Evolutionary conservation across 2,329 filamentous ascomycete genomes (phyloP), one percentile per base, ranked within the genome.

Genomic region (Fusarium nisikadoi): DNA sequence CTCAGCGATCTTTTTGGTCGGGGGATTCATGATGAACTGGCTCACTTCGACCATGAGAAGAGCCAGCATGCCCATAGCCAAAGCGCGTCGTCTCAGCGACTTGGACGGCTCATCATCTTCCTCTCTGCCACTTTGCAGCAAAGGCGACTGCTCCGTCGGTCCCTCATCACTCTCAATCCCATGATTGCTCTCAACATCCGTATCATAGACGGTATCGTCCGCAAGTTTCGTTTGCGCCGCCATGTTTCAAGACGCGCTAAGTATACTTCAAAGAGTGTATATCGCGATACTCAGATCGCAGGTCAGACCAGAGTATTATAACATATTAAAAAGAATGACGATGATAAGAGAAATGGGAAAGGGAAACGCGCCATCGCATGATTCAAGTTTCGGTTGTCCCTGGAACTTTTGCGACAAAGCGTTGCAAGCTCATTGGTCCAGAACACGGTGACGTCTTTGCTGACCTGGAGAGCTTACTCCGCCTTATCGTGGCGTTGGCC

Each of bases 1-100:
- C 75, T 90, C 88, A 70, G 86, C 83, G 55, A 89, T 82, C 58
- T 85, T 84, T 54, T 84, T 85, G 47, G 79, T 75, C 1, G 88
- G 85, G 7, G 86, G 81, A 25, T 59, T 81, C 69, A 77, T 80
- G 60, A 79, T 76, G 62, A 74, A 80, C 16, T 82, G 74, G 65
- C 82, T 84, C 17, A 86, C 79, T 53, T 85, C 83, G 56, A 85
- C 69, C 45, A 87, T 70, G 55, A 87, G 79, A 43, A 88, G 70
- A 29, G 83, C 79, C 5, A 84, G 20, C 46, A 83, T 69, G 62
- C 79, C 79, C 73, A 83, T 79, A 19, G 71, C 57, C 45, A 81
- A 50, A 33, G 82, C 80, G 35, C 76, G 74, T 46, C 75, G 68
- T 31, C 74, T 76, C 47, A 82, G 76, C 3, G 72, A 67, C 41